Base-by-base conservation (phyloP, 441 rosid genomes). In the Raphanus hybrid region DNA sequence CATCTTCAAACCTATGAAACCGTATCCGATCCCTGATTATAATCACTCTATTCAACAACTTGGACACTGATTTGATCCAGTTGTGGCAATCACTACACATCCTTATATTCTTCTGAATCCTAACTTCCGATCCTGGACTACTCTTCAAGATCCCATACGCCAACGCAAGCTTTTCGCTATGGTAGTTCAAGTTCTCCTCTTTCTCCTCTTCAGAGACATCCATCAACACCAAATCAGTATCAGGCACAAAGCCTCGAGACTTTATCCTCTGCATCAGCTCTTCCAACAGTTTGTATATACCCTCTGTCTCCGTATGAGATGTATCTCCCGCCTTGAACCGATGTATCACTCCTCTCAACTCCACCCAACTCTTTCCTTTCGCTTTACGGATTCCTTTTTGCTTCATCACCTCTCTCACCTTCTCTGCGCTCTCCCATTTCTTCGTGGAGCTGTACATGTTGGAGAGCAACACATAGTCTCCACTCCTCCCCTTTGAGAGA, bases 131-230 rank as follows among this genome's bases (percentile, higher is more conserved):
- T 72, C 89, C 90, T 18, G 96, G 93, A 75, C 87, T 83, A 48
- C 88, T 85, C 84, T 88, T 93, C 73, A 93, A 82, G 65, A 91
- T 84, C 48, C 85, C 94, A 75, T 83, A 93, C 0, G 98, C 98
- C 85, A 91, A 76, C 0, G 97, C 97, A 39, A 93, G 75, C 84
- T 91, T 93, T 70, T 93, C 97, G 67, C 96, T 91, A 35, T 93
- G 98, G 75, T 79, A 78, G 79, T 77, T 78, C 88, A 91, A 75
- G 67, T 90, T 93, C 80, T 70, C 92, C 64, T 91, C 94, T 80
- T 87, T 93, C 82, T 93, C 98, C 81, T 91, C 97, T 78, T 90
- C 94, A 12, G 92, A 89, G 0, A 90, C 89, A 84, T 93, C 97
- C 96, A 93, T 90, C 83, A 87, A 80, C 78, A 89, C 98, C 87